Evolutionary conservation across 2,329 filamentous ascomycete genomes (phyloP), one percentile per base, ranked within the genome.

Genomic region (Phoma sp.): DNA sequence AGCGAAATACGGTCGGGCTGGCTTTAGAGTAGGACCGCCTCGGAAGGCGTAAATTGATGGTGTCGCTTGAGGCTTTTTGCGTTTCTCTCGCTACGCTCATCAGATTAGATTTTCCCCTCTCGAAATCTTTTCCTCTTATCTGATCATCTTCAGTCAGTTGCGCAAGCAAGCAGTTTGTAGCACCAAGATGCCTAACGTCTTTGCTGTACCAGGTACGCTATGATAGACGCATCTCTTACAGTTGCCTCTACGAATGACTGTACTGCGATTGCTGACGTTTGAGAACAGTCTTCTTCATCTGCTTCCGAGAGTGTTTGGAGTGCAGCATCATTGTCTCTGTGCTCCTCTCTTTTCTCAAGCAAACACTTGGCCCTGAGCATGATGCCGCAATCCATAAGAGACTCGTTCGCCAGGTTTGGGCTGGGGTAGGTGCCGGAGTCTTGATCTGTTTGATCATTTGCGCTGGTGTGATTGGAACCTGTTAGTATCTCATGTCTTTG

Each of bases 321-420:
- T 90, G 89, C 1, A 87, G 84, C 67, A 92, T 96, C 69, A 90
- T 96, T 65, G 86, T 96, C 59, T 93, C 92, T 0, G 89, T 96
- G n/a, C 80, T 96, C 28, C 83, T 96, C 33, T 86, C 91, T 18
- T 96, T 95, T 72, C 78, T 96, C 53, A 95, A 93, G 74, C 90
- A 95, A 73, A 90, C 88, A 3, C 83, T 96, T 30, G 85, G 85
- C 0, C 84, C 87, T 9, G 81, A 86, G 49, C 76, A 82, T 54
- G 87, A 92, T 77, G 76, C 76, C 5, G 69, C 65, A 2, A 77
- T 88, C 1, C 89, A 91, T 77, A 93, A 89, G 75, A 82, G 81
- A 56, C 81, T 93, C 9, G 80, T 85, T 28, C 83, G 80, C 57
- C 88, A 92, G 55, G 52, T 92, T 42, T 93, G 90, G 90, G 67